Base-by-base conservation (phyloP, 2,329 filamentous ascomycete genomes). In the Fusarium dlaminii region DNA sequence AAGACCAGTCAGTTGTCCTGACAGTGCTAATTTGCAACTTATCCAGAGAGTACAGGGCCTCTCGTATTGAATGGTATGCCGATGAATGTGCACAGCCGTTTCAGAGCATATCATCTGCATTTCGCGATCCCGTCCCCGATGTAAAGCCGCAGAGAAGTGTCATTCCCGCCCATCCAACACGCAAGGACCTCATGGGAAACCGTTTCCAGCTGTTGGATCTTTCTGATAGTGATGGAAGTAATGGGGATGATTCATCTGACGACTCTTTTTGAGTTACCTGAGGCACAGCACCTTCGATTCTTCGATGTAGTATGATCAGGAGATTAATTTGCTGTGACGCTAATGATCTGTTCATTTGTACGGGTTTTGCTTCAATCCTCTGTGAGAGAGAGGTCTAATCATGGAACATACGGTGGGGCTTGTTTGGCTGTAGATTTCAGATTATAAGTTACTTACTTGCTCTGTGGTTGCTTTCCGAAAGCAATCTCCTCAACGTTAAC, bases 11-110 rank as follows among this genome's bases (percentile, higher is more conserved):
- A 60, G 29, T 17, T 14, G n/a, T 27, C 24, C 14, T 36, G 27
- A 14, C 15, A 42, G 27, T 46, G 49, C 74, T 81, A 40, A 81
- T 51, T 17, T 27, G 15, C n/a, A 24, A 70, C 86, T 83, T 63
- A 27, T 81, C 83, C 64, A 90, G 88, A 20, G 87, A 87, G 36
- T 97, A 96, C 84, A 94, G 91, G 78, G 87, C 89, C 29, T 90
- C 87, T 68, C 91, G 87, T 70, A 92, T 97, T 74, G 90, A 92
- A 20, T 96, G 91, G 87, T 90, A 87, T 69, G 81, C 84, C 0
- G 94, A 97, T 76, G 93, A 95, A 75, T 97, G 94, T 78, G 88
- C 89, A 42, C 86, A 88, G 63, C 87, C 91, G 2, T 80, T 92
- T 54, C 42, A 51, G 24, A 56, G 76, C 48, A 80, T 73, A 68